Evolutionary conservation across 2,329 filamentous ascomycete species (phyloP), one percentile per base, ranked within the genome.

Genomic region (Onygenales sp.): DNA sequence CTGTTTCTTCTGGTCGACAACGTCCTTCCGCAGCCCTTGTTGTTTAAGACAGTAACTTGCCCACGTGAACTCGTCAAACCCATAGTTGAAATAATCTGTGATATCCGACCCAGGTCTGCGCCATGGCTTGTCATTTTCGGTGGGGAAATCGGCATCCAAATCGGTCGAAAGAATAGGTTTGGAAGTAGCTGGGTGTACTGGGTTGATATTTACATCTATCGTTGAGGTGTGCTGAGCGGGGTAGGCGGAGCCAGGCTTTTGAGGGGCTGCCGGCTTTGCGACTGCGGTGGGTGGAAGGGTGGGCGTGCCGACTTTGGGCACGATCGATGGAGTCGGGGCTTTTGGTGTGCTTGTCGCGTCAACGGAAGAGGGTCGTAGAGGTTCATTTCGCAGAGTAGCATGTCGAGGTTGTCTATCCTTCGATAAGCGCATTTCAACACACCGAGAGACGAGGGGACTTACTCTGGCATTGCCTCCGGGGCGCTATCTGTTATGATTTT

Each of bases 11-110:
- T 94, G 91, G 47, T 86, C 82, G 54, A 81, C 82, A 60, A 89
- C 88, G 61, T 92, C 88, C 59, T 82, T 82, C 14, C 87, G 82
- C 63, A 96, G 78, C 27, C 77, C 77, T 59, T 93, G 84, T 68
- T 97, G 93, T 65, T 95, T 94, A 55, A 89, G 77, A 34, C 91
- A 90, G 68, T 98, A 98, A 52, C 91, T 81, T 5, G 91, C 87
- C 93, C 93, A 98, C 1, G 91, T 95, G 70, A 96, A 97, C 70
- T 97, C 92, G 72, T 97, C 92, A 66, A 97, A 97, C 54, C 92
- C 92, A 71, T 97, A 97, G 75, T 97, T 97, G 81, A 97, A 97
- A 73, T 95, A 97, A 68, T 98, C 93, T 55, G 87, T 93, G 52
- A 95, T 83, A 64, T 98, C 93, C 9, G 92, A 91, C 46, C 93